Base-by-base conservation (phyloP, 176 grass and related monocot genomes). In the Oryza meridionalis region DNA sequence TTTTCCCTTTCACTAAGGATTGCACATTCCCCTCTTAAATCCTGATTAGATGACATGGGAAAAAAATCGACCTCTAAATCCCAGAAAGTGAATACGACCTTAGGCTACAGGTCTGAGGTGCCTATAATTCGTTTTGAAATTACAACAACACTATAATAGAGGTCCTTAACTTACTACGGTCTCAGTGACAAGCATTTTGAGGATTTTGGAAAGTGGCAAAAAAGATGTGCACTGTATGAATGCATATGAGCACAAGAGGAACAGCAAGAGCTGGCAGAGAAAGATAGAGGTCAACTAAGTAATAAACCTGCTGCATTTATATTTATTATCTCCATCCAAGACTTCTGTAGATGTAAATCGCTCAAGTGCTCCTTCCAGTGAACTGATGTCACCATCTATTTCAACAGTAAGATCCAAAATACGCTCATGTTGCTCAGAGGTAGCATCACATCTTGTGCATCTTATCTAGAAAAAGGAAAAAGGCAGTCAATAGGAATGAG, bases 341-440 rank as follows among this genome's bases (percentile, higher is more conserved):
- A 96, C 65, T 88, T 99, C 97, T 43, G 83, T 80, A 78, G 89
- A 90, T 79, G 97, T 99, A 88, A 99, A 99, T 68, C 92, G 90
- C 9, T n/a, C 38, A 53, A 99, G 93, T 86, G 91, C 97, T 86
- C 96, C 86, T 79, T 94, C 91, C 5, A 96, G 84, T 13, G 91
- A 96, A 85, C 43, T 65, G 64, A 99, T 96, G 75, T 99, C 80
- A 5, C 97, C 97, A 70, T 99, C 88, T 82, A 99, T 96, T 77
- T 92, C 93, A 66, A 99, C 89, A 82, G 97, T 96, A 55, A 99
- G 91, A 89, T 99, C 97, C 89, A 96, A 86, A 84, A 96, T 94
- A 17, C 90, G 81, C 81, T 99, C 97, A 73, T 43, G 79, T 80
- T 84, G 86, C 75, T 91, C 97, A 77, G 97, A 99, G 86, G 72